Percentiles rank a stretch among this genome's conserved stretches.
phyloP scores from a whole-genome alignment of 352 stramenopile genomes.

The Stramenopiles sp. region DNA sequence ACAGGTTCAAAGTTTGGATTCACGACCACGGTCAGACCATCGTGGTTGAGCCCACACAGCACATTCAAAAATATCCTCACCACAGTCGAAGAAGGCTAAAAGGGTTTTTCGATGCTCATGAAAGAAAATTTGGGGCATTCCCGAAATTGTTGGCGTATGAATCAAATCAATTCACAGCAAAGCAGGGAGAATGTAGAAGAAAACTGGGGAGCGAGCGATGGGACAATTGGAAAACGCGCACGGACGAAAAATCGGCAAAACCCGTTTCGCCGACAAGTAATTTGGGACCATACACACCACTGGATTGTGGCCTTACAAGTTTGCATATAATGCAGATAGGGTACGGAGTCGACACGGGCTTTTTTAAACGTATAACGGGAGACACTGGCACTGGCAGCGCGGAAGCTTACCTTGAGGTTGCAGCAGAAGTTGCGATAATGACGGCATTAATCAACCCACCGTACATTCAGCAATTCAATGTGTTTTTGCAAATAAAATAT shows the following conservation, averaged over 20 bases:
- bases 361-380: neutral
- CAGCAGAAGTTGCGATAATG: neutral
- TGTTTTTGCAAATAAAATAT: neutral
- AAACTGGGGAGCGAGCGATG: neutral
- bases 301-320: neutral
- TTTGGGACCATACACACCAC: neutral
- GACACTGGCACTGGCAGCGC: neutral
- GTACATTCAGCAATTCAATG: neutral
- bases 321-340: neutral
- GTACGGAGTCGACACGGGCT: neutral
- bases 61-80: no score
- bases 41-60: neutral
- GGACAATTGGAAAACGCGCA: neutral
- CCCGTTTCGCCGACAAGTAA: neutral
- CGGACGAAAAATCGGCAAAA: neutral
- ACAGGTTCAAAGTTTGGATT: neutral
- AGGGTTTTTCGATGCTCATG: neutral
- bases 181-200: no score
- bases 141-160: neutral
- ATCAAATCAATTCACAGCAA: neutral
- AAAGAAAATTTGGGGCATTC: neutral
- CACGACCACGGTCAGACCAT: neutral
- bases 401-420: neutral
- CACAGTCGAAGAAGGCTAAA: no score
- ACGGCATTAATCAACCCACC: neutral